Evolutionary conservation across 2,329 filamentous ascomycete genomes (phyloP).

Genomic region (Microsporum audouinii): DNA sequence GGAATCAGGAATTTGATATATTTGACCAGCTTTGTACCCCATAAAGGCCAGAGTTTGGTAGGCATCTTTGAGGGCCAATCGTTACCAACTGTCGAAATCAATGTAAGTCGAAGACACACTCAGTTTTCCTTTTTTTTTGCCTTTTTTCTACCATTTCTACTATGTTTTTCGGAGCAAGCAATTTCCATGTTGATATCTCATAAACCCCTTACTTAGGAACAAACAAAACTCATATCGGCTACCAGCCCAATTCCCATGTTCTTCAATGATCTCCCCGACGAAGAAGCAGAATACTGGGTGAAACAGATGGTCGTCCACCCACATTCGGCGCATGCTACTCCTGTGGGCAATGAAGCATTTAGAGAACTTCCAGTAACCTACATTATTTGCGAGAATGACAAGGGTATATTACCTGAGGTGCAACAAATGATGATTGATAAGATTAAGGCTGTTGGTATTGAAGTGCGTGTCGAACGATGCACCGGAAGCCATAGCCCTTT

Average conservation of each 20-base stretch:
- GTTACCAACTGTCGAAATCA: constrained; percentile 3
- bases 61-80: constrained; percentile 5
- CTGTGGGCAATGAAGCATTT: constrained; percentile 8
- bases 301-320: constrained; percentile 7
- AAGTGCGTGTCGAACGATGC: not conserved
- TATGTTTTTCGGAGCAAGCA: not conserved
- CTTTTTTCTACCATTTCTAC: not conserved
- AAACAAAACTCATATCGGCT: constrained; percentile 1
- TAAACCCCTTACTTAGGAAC: not conserved
- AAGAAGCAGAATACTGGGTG: constrained; percentile 7
- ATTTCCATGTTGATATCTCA: not conserved
- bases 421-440: constrained; percentile 7
- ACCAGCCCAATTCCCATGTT: constrained; percentile 1
- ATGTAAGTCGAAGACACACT: not conserved
- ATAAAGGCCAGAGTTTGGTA: constrained; percentile 5
- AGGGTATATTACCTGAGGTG: constrained; percentile 3
- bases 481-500: constrained; percentile 7
- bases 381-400: constrained; percentile 9
- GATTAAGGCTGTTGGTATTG: constrained; percentile 3
- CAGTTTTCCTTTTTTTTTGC: not conserved
- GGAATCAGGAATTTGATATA: constrained; percentile 24
- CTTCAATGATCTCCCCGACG: constrained; percentile 5
- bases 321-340: constrained; percentile 4
- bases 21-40: constrained; percentile 14
- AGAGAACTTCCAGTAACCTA: constrained; percentile 9